Evolutionary conservation across 75 land plant species (phyloP).

Genomic region (Pinus tabuliformis): DNA sequence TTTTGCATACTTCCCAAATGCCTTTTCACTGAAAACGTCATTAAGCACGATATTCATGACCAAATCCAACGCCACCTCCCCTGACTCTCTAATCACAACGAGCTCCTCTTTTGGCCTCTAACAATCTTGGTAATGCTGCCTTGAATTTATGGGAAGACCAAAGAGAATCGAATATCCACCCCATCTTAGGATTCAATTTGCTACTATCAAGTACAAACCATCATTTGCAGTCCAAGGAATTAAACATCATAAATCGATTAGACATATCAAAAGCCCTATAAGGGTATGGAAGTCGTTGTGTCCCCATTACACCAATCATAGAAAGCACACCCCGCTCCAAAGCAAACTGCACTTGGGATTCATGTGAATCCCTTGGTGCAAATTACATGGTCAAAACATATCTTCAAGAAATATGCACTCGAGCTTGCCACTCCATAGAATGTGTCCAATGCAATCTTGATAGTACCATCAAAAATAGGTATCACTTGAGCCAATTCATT

Average conservation of each 20-base stretch:
- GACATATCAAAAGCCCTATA: conserved; percentile 88
- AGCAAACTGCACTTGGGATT: conserved; percentile 91
- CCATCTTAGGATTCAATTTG: conserved; percentile 2
- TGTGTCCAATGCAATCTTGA: conserved; percentile 91
- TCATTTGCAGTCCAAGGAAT: conserved; percentile 87
- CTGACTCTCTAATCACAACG: too few relatives aligned
- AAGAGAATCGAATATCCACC: too few relatives aligned
- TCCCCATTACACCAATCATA: conserved; percentile 84
- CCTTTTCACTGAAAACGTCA: conserved; percentile 89
- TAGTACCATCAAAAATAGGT: conserved; percentile 83
- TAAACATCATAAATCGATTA: conserved; percentile 79
- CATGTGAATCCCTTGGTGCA: conserved; percentile 92
- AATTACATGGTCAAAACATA: conserved; percentile 87
- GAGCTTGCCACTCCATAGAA: conserved; percentile 98
- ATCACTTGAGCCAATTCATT: conserved; percentile 76
- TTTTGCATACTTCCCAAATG: conserved; percentile 66
- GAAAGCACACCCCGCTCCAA: conserved; percentile 90
- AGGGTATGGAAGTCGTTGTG: conserved; percentile 77
- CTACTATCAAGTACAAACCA: not conserved
- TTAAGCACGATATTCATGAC: too few relatives aligned
- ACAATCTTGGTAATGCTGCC: too few relatives aligned
- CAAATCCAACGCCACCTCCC: too few relatives aligned
- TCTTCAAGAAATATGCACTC: conserved; percentile 86
- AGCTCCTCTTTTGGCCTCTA: too few relatives aligned
- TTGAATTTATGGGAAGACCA: too few relatives aligned